phyloP scores from a whole-genome alignment of 805 yeast species.

The Kuraishia piskuri region DNA sequence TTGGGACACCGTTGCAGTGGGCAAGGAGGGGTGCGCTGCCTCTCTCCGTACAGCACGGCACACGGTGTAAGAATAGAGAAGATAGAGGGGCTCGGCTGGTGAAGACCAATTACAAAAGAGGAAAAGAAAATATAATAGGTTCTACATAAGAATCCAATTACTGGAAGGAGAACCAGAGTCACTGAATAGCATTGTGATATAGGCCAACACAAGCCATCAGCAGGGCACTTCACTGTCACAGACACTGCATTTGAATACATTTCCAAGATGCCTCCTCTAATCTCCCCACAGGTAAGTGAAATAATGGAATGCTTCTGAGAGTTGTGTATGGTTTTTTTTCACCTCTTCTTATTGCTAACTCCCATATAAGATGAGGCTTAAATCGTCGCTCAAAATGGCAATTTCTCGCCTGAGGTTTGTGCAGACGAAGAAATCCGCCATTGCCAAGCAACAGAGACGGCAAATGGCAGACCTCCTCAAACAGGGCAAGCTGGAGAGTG shows the following conservation, averaged over 20 bases:
- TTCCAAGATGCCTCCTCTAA: slow-evolving; percentile 15
- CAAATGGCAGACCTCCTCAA: slow-evolving; percentile 61
- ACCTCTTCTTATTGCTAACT: background rate
- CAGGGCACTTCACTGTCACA: too few species aligned
- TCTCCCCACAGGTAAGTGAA: slow-evolving; percentile 19
- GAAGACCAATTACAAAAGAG: too few species aligned
- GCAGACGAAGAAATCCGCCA: slow-evolving; percentile 67
- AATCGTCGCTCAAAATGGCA: slow-evolving; percentile 53
- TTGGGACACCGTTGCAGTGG: background rate
- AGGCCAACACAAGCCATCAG: too few species aligned
- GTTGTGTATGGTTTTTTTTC: background rate
- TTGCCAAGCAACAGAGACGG: slow-evolving; percentile 68
- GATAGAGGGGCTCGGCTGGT: background rate
- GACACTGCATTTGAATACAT: background rate
- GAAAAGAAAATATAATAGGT: too few species aligned
- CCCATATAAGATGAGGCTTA: slow-evolving; percentile 10
- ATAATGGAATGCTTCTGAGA: background rate
- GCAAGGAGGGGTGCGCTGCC: background rate
- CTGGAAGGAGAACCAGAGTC: too few species aligned
- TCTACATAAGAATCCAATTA: too few species aligned
- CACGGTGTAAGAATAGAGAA: background rate
- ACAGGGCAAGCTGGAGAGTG: slow-evolving; percentile 72
- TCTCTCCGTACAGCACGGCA: background rate
- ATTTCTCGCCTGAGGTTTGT: slow-evolving; percentile 60
- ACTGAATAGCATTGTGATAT: too few species aligned